Conservation (phyloP, 257 asterid species). For the Ocimum tenuiflorum region DNA sequence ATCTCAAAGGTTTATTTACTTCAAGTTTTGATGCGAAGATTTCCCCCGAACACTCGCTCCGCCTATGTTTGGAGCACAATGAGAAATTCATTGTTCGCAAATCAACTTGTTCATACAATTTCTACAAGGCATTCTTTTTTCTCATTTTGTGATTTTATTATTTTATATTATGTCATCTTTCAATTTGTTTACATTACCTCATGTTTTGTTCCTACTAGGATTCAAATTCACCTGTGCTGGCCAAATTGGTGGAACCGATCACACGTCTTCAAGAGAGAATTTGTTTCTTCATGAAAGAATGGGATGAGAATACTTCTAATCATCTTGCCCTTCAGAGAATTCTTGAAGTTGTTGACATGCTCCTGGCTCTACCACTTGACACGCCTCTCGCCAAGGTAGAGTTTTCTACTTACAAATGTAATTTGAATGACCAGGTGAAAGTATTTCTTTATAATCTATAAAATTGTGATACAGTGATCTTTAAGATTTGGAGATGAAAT, state of each 20-base stretch:
- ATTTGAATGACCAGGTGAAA: not conserved
- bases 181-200: not conserved
- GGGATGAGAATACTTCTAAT: conserved; percentile 63
- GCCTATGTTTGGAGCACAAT: conserved; percentile 78
- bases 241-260: conserved; percentile 76
- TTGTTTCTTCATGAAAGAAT: conserved; percentile 42
- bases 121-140: conserved; percentile 50
- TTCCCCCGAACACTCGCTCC: conserved; percentile 76
- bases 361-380: conserved; percentile 69
- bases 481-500: not conserved
- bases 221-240: conserved; percentile 58
- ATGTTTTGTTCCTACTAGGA: conserved; percentile 37
- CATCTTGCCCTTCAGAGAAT: conserved; percentile 63
- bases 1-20: conserved; percentile 47
- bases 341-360: conserved; percentile 64
- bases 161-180: not conserved
- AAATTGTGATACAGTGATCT: not conserved
- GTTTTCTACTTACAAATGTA: not conserved
- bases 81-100: conserved; percentile 34
- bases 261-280: conserved; percentile 46
- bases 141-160: not conserved
- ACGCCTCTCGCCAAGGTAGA: conserved; percentile 81
- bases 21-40: conserved; percentile 68
- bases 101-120: conserved; percentile 49
- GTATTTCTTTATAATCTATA: not conserved